These are phyloP conservation scores for Ophiostoma ips DNA, from an alignment of 2,329 filamentous ascomycete genomes.

Conservation along the genomic window DNA sequence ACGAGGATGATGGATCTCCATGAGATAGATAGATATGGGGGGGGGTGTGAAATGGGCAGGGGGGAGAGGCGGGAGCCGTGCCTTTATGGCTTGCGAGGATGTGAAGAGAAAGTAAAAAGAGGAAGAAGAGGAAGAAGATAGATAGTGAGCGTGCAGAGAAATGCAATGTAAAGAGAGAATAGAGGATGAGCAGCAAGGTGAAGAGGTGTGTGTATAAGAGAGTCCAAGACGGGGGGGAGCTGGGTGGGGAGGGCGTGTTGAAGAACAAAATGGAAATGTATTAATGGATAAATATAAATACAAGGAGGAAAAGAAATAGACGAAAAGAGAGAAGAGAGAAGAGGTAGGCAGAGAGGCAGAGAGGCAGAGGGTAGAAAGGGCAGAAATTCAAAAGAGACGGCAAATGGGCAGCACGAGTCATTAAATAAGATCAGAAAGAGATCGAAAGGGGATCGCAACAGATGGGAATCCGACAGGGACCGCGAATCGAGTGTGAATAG, in stretches of 20 bases:
- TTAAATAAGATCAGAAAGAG: too few relatives aligned
- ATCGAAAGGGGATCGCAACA: too few relatives aligned
- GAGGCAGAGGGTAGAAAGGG: constrained; percentile 1
- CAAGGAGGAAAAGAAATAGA: background rate
- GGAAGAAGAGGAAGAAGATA: background rate
- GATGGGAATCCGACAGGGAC: too few relatives aligned
- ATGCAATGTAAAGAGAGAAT: background rate
- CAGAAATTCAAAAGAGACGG: too few relatives aligned
- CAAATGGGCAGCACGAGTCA: too few relatives aligned
- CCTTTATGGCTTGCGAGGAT: background rate
- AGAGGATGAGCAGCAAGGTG: background rate
- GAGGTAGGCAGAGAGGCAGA: background rate
- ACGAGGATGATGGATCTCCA: constrained; percentile 6
- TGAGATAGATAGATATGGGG: constrained; percentile 2
- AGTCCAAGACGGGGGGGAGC: background rate
- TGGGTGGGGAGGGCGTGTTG: constrained; percentile 1
- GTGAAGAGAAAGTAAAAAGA: background rate
- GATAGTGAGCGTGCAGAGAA: background rate
- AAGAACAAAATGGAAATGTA: too few relatives aligned
- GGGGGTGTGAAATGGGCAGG: too few relatives aligned
- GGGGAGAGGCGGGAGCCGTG: background rate
- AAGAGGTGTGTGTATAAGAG: constrained; percentile 3
- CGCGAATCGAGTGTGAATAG: background rate
- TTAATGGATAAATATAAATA: background rate
- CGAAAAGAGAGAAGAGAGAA: background rate